Percentiles rank a stretch among this genome's conserved stretches.
Conservation (phyloP, 2,329 filamentous ascomycete genomes). For the Fusarium verticillioides region DNA sequence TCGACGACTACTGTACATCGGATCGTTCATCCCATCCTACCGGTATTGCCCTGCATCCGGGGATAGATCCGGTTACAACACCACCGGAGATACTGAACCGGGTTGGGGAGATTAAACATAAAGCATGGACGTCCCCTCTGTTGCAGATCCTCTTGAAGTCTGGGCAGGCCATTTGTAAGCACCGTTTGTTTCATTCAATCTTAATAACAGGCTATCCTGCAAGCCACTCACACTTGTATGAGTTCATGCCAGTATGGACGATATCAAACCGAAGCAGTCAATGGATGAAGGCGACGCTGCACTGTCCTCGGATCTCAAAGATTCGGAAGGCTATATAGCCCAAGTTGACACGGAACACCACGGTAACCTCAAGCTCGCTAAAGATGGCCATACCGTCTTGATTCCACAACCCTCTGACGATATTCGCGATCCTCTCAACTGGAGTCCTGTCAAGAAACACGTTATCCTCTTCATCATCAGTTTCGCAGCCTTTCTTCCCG, state of each 20-base stretch:
- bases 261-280: neutral
- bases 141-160: fast-evolving
- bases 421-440: neutral
- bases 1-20: neutral
- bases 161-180: fast-evolving
- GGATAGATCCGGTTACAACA: neutral
- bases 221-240: fast-evolving
- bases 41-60: neutral
- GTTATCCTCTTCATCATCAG: neutral
- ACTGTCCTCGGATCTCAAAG: neutral
- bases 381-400: neutral
- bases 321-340: neutral
- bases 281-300: neutral
- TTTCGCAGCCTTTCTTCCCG: neutral
- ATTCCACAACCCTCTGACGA: neutral
- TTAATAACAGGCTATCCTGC: fast-evolving
- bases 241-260: fast-evolving
- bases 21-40: neutral
- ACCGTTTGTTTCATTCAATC: fast-evolving
- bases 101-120: fast-evolving
- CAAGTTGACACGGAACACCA: neutral
- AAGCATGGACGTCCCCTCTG: neutral
- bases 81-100: fast-evolving
- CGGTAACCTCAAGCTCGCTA: neutral
- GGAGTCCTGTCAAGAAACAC: neutral